Percentiles rank a stretch among this genome's conserved stretches.
Conservation (phyloP, 169 alveolate genomes). For the Hepatocystis sp. region DNA sequence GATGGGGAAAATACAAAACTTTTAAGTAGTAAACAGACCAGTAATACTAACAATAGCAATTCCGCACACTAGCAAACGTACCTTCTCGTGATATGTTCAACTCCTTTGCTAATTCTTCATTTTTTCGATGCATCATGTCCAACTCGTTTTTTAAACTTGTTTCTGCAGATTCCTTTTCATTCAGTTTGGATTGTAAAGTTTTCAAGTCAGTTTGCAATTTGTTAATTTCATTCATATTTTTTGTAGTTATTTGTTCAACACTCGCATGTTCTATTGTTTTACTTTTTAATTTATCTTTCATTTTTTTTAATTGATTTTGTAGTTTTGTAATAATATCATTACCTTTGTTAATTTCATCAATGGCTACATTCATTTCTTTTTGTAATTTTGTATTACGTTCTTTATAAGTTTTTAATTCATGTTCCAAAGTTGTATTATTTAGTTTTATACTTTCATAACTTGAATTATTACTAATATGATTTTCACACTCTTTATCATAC, state of each 20-base stretch:
- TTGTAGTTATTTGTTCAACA: slow-evolving; percentile 25
- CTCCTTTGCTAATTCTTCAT: slow-evolving; percentile 58
- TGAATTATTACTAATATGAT: slow-evolving; percentile 46
- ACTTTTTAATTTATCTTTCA: slow-evolving; percentile 52
- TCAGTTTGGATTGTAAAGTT: slow-evolving; percentile 1
- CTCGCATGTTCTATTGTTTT: slow-evolving; percentile 36
- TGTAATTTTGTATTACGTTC: slow-evolving; percentile 54
- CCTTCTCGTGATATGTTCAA: slow-evolving; percentile 74
- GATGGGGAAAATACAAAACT: no score
- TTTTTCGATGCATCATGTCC: slow-evolving; percentile 14
- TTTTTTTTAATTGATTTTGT: slow-evolving; percentile 53
- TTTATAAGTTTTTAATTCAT: slow-evolving; percentile 50
- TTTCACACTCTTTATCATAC: slow-evolving; percentile 71
- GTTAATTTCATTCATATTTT: slow-evolving; percentile 18
- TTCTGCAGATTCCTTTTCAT: slow-evolving; percentile 17
- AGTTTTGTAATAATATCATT: slow-evolving; percentile 74
- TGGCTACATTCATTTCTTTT: slow-evolving; percentile 68
- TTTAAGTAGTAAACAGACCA: no score
- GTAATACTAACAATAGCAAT: no score
- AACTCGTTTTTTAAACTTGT: slow-evolving; percentile 13
- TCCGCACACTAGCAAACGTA: not conserved
- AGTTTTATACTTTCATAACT: slow-evolving; percentile 68
- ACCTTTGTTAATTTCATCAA: slow-evolving; percentile 72
- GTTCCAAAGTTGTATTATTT: slow-evolving; percentile 24
- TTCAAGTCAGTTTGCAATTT: slow-evolving; percentile 15